Conservation (phyloP, 225 moss, liverwort and hornwort genomes). For the Thuidium tamariscinum region DNA sequence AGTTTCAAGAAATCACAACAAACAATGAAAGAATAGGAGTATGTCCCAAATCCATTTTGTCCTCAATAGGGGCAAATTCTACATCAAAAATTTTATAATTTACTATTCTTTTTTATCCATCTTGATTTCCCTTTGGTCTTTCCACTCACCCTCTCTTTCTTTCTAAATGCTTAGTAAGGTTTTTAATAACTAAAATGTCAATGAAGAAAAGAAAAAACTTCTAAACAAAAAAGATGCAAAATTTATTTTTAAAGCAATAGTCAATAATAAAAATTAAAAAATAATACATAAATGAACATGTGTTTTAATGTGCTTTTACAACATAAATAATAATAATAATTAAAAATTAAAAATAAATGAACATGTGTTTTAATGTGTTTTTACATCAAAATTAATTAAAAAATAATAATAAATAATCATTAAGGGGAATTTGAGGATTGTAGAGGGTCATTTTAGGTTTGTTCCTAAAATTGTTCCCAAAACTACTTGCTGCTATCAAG, state of each 20-base stretch:
- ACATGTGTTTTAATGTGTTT: too few species aligned
- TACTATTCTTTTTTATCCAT: not conserved
- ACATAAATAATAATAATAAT: too few species aligned
- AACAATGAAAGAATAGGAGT: not conserved
- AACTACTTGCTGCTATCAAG: too few species aligned
- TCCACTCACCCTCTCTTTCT: accelerated
- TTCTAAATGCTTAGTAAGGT: too few species aligned
- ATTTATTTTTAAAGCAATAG: not conserved
- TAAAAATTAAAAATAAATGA: too few species aligned
- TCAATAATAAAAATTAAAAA: not conserved
- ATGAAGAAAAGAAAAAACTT: not conserved
- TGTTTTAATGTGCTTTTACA: not conserved
- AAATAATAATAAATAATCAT: too few species aligned
- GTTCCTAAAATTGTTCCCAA: too few species aligned
- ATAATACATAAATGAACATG: too few species aligned
- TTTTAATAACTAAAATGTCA: not conserved
- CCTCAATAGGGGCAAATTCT: accelerated
- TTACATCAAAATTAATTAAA: too few species aligned
- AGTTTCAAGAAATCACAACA: accelerated
- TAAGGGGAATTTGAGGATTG: too few species aligned
- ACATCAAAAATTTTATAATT: not conserved
- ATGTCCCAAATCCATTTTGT: not conserved
- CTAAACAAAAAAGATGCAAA: not conserved
- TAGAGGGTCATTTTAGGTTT: too few species aligned
- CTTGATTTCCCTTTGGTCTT: too few species aligned